Base-by-base conservation (phyloP, 495 filamentous ascomycete genomes). In the Letharia lupina region DNA sequence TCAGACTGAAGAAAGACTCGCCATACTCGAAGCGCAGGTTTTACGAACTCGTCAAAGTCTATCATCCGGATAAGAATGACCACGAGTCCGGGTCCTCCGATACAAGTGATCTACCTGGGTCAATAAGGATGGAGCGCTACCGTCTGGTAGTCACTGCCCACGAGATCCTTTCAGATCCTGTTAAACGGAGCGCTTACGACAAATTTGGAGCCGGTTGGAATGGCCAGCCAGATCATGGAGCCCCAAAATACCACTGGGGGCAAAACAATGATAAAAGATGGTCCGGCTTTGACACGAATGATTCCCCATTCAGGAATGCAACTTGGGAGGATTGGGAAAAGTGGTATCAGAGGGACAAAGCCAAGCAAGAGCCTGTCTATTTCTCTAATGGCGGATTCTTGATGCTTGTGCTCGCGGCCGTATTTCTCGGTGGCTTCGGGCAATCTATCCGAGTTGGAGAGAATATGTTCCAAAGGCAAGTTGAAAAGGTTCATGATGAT, bases 311-410 rank as follows among this genome's bases (percentile, higher is more conserved):
- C 71, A 78, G 80, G 66, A 97, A 97, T 72, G 95, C 91, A 16
- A 98, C 93, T 0, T 98, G 94, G 94, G 94, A 98, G 72, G 95
- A 98, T 73, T 98, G 95, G 94, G 93, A 98, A 77, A 82, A 81
- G 50, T 98, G 90, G 89, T 84, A 91, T 70, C 78, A 84, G 33
- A 79, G 84, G 50, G 79, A 81, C 52, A 72, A 74, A 60, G 68
- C 73, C 39, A 65, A 65, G 20, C 84, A 87, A 58, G 75, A 83
- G 59, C 82, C 88, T n/a, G 73, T 87, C 47, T 89, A 83, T 70
- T 78, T 89, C 66, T 89, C 87, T 44, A 94, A 96, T 69, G 78
- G 82, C 23, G 82, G 82, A n/a, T 97, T 98, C 71, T 75, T 87
- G 20, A 74, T 78, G 10, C 74, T 96, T 33, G 73, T 97, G 10